Evolutionary conservation across 1,284 basidiomycete species (phyloP), one percentile per base, ranked within the genome.

Genomic region (Entoloma clypeatum): DNA sequence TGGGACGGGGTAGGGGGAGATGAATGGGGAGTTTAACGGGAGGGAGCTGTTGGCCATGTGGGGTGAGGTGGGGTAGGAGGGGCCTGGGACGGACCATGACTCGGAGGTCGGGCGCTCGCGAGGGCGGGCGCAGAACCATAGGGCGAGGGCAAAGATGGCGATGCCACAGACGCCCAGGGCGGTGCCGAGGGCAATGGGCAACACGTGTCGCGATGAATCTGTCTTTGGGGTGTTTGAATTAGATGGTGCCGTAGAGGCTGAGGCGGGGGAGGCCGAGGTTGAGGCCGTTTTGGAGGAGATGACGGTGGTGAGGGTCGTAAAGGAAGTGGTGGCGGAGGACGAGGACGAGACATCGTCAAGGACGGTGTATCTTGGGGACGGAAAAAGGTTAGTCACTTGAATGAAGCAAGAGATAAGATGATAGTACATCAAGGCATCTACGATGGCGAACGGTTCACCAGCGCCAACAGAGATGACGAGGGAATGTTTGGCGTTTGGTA

Each of bases 381-480:
- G 18, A 5, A 14, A 11, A 39, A 10, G 6, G 30, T 47, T 23
- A 36, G 43, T 13, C 19, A 36, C 4, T 39, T n/a, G n/a, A 23
- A 18, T 34, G 5, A 25, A 10, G 13, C 21, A 19, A 44, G 26
- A 24, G 13, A 11, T 18, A 22, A 10, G 11, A 11, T n/a, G 39
- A 14, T 22, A 56, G 59, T 44, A 65, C 65, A 63, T 56, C 26
- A 67, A 41, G 10, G 57, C 57, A 48, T 67, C 65, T 5, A 67
- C 57, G 9, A 65, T 49, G 11, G 52, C 61, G 35, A 56, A 64
- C n/a, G 54, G 43, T 38, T 65, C 56, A 10, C 57, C 59, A 8
- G 45, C 36, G 3, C 60, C 61, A 11, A 66, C 58, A 9, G 60
- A 65, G 22, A 65, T 57, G 16, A 54, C 47, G 14, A 67, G 51